phyloP scores from a whole-genome alignment of 2,329 filamentous ascomycete species.

The Claviceps capensis region DNA sequence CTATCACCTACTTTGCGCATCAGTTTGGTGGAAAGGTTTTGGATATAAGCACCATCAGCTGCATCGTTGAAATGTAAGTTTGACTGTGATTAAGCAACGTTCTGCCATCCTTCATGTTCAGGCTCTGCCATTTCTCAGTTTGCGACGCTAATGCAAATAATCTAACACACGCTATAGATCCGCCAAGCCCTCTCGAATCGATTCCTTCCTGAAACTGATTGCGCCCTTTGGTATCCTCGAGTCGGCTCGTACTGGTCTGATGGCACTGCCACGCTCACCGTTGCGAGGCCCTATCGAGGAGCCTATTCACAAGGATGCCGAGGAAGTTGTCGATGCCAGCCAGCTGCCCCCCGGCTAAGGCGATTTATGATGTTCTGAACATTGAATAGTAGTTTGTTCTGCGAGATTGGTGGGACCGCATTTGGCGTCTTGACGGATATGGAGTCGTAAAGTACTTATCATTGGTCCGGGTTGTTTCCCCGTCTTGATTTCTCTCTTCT shows the following conservation, averaged over 20 bases:
- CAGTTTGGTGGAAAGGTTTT: conserved; percentile 96
- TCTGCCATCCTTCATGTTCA: no score
- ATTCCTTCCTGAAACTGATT: conserved; percentile 95
- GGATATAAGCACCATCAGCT: conserved; percentile 96
- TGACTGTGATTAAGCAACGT: no score
- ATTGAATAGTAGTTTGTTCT: not conserved
- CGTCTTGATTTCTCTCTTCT: conserved; percentile 6
- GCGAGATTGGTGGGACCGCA: not conserved
- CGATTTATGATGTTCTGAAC: not conserved
- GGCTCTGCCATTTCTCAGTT: no score
- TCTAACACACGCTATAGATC: conserved; percentile 37
- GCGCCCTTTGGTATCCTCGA: conserved; percentile 91
- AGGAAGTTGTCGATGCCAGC: conserved; percentile 90
- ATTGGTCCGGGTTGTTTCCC: conserved; percentile 4
- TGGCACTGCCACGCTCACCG: conserved; percentile 90
- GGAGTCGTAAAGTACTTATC: conserved; percentile 3
- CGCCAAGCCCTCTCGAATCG: conserved; percentile 84
- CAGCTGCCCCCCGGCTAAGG: conserved; percentile 76
- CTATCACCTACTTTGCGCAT: conserved; percentile 91
- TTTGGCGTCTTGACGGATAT: conserved; percentile 9
- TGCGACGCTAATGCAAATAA: not conserved
- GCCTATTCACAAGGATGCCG: conserved; percentile 64
- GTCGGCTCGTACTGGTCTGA: conserved; percentile 87
- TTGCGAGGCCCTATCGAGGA: conserved; percentile 63
- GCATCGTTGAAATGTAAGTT: conserved; percentile 93